phyloP scores from a whole-genome alignment of 208 protist genomes.

The Vickermania ingenoplastis region DNA sequence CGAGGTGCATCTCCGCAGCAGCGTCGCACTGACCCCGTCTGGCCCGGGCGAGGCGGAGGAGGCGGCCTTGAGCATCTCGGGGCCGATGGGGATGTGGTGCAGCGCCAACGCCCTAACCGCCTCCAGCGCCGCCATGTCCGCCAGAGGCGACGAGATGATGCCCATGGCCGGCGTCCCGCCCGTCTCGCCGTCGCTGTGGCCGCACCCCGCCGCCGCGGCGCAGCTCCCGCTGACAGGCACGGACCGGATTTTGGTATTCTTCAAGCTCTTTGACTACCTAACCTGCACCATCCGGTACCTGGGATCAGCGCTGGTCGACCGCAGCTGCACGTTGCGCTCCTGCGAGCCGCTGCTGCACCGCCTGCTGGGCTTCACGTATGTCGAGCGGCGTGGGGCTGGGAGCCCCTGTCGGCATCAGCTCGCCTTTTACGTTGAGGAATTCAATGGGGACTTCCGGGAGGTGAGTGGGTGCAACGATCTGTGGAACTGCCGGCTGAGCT shows the following conservation, averaged over 20 bases:
- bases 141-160: not conserved
- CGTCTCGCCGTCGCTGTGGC: not conserved
- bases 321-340: slow-evolving; percentile 21
- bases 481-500: slow-evolving; percentile 10
- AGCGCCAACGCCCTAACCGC: not conserved
- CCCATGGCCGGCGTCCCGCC: not conserved
- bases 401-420: not conserved
- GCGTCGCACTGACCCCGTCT: too few relatives aligned
- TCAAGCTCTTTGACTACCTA: slow-evolving; percentile 69
- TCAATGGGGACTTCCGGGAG: slow-evolving; percentile 12
- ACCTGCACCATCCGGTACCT: slow-evolving; percentile 43
- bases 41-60: not conserved
- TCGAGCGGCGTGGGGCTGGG: not conserved
- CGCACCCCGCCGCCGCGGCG: not conserved
- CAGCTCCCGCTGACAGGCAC: slow-evolving; percentile 18
- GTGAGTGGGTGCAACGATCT: slow-evolving; percentile 23
- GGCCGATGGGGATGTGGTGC: not conserved
- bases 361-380: slow-evolving; percentile 14
- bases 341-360: slow-evolving; percentile 25
- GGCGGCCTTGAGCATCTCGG: not conserved
- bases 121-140: not conserved
- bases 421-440: slow-evolving; percentile 39
- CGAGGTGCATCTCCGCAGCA: not conserved
- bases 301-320: slow-evolving; percentile 40
- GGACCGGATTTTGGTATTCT: slow-evolving; percentile 50